phyloP scores from a whole-genome alignment of 2,329 filamentous ascomycete genomes.

The Seiridium cupressi region DNA sequence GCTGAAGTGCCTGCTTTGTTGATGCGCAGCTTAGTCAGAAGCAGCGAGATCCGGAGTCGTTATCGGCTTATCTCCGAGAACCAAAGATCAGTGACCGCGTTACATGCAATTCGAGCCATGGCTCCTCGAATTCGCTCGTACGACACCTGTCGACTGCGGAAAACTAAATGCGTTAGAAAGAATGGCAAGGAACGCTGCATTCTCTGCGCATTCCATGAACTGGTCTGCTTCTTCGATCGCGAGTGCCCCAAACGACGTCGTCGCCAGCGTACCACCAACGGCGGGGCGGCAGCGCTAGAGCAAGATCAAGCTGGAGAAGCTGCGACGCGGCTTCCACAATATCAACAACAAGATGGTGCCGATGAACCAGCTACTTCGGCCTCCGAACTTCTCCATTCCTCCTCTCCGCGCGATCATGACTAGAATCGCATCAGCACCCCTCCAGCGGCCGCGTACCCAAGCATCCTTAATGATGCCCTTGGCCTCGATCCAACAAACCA shows the following conservation, averaged over 20 bases:
- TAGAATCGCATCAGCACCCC: background rate
- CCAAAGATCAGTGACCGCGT: too few species aligned
- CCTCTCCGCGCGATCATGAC: background rate
- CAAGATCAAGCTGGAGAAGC: background rate
- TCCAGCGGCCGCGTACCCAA: background rate
- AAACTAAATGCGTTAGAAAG: background rate
- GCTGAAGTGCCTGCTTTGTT: too few species aligned
- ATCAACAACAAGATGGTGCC: background rate
- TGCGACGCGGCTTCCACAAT: background rate
- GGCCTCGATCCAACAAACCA: background rate
- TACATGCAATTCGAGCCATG: background rate
- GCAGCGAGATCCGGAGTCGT: too few species aligned
- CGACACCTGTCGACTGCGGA: slow-evolving; percentile 1
- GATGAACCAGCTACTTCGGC: background rate
- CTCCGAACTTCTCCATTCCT: background rate
- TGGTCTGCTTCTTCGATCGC: background rate
- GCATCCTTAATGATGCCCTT: background rate
- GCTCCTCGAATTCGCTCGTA: background rate
- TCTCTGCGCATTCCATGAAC: background rate
- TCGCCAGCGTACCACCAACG: background rate
- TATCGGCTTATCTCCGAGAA: too few species aligned
- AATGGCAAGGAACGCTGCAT: background rate
- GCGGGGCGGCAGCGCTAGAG: background rate
- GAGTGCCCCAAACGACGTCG: background rate
- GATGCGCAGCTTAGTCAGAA: too few species aligned